Conservation (phyloP, 179 eudicot genomes). For the Gypsophila paniculata region DNA sequence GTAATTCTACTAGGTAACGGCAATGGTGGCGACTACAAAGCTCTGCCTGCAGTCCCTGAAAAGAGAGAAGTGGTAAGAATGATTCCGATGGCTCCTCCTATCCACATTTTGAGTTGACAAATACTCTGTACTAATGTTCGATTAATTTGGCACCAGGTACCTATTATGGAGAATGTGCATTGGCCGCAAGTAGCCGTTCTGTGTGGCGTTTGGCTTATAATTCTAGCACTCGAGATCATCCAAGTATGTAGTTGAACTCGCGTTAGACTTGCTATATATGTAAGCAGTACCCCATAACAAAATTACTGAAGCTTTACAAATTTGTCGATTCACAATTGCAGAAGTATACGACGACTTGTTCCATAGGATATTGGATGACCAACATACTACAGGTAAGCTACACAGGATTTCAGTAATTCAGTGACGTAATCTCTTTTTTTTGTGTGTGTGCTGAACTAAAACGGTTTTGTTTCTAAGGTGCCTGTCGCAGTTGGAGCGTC, state of each 20-base stretch:
- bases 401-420: neutral
- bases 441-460: neutral
- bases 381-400: slow-evolving; percentile 52
- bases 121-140: neutral
- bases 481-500: slow-evolving; percentile 57
- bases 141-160: slow-evolving; percentile 25
- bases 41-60: slow-evolving; percentile 32
- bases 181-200: slow-evolving; percentile 38
- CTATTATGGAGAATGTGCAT: slow-evolving; percentile 33
- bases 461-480: slow-evolving; percentile 24
- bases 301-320: slow-evolving; percentile 9
- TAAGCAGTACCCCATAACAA: neutral
- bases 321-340: slow-evolving; percentile 24
- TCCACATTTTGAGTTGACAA: neutral
- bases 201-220: slow-evolving; percentile 34
- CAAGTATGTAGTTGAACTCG: slow-evolving; percentile 27
- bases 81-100: neutral
- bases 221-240: slow-evolving; percentile 33
- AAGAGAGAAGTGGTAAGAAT: slow-evolving; percentile 26
- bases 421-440: neutral
- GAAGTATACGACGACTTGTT: slow-evolving; percentile 47
- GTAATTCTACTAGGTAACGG: neutral
- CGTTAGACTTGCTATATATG: neutral
- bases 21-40: slow-evolving; percentile 33
- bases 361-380: slow-evolving; percentile 42